A percentile compares a stretch with the other conserved stretches of the same genome.
phyloP scores from a whole-genome alignment of 176 grass and related monocot genomes.

The Dendrocalamus sinicus region DNA sequence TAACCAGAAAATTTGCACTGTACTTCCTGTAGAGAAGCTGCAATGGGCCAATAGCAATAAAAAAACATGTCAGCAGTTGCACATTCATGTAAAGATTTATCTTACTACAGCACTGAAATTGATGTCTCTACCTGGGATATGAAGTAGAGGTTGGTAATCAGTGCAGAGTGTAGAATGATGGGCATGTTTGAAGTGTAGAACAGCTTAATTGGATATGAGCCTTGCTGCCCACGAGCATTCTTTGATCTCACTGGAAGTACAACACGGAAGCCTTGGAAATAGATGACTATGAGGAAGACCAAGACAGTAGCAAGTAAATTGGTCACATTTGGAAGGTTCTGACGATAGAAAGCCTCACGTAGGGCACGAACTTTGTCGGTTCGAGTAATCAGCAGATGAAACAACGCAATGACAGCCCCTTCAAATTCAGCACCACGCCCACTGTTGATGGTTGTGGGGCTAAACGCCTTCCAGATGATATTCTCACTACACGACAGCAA shows the following conservation, averaged over 20 bases:
- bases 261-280: conserved; percentile 95
- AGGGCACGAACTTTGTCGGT: conserved; percentile 85
- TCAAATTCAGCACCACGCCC: conserved; percentile 97
- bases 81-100: neutral
- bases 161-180: conserved; percentile 91
- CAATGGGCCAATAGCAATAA: neutral
- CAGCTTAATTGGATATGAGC: conserved; percentile 94
- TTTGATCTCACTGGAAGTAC: conserved; percentile 95
- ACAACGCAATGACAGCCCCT: conserved; percentile 90
- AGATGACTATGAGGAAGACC: conserved; percentile 96
- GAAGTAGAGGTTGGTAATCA: conserved; percentile 93
- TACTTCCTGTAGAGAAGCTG: conserved; percentile 94
- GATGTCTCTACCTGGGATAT: conserved; percentile 71
- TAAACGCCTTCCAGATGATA: conserved; percentile 99
- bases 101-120: neutral
- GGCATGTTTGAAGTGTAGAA: conserved; percentile 98
- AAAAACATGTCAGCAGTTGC: conserved; percentile 24
- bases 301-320: conserved; percentile 67
- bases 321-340: conserved; percentile 64
- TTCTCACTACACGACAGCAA: conserved; percentile 60
- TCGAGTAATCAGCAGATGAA: conserved; percentile 90
- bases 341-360: conserved; percentile 86
- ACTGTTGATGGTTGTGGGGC: conserved; percentile 92
- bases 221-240: conserved; percentile 90
- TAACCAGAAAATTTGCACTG: conserved; percentile 93